Evolutionary conservation across 2,329 filamentous ascomycete species (phyloP).

Genomic region (Monosporascus sp.): DNA sequence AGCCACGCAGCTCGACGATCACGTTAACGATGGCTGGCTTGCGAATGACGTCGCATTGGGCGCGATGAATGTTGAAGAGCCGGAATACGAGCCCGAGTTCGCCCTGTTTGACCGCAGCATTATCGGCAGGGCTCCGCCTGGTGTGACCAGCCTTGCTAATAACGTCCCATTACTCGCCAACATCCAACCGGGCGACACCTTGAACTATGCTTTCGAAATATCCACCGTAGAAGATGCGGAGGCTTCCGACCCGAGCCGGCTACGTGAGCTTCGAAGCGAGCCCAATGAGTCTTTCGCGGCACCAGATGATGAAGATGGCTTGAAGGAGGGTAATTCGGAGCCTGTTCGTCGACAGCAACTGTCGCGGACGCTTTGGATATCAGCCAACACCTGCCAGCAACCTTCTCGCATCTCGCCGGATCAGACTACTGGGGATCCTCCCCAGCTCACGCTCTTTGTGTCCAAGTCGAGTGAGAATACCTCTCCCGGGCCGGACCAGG

Average conservation of each 20-base stretch:
- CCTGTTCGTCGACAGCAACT: slow-evolving; percentile 21
- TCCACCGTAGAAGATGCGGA: slow-evolving; percentile 42
- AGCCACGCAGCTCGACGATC: slow-evolving; percentile 45
- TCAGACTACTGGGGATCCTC: slow-evolving; percentile 43
- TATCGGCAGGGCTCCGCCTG: slow-evolving; percentile 53
- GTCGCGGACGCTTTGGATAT: slow-evolving; percentile 63
- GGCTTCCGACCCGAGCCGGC: slow-evolving; percentile 9
- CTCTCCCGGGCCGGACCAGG: slow-evolving; percentile 57
- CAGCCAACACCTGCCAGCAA: slow-evolving; percentile 80
- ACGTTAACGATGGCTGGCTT: slow-evolving; percentile 11
- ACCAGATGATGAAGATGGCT: slow-evolving; percentile 10
- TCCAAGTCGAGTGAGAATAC: slow-evolving; percentile 61
- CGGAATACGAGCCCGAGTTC: slow-evolving; percentile 57
- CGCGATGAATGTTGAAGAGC: slow-evolving; percentile 16
- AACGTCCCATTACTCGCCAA: slow-evolving; percentile 58
- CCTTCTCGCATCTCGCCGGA: slow-evolving; percentile 51
- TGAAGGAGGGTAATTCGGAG: slow-evolving; percentile 12
- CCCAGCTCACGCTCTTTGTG: slow-evolving; percentile 74
- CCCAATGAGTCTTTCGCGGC: slow-evolving; percentile 13
- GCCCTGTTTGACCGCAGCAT: slow-evolving; percentile 55
- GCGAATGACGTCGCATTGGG: slow-evolving; percentile 14
- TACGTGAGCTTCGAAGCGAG: slow-evolving; percentile 19
- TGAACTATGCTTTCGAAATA: slow-evolving; percentile 60
- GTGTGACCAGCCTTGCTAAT: slow-evolving; percentile 52
- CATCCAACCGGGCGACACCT: slow-evolving; percentile 55